Percentiles rank a stretch among this genome's conserved stretches.
phyloP scores from a whole-genome alignment of 352 stramenopile genomes.

The Phytophthora idaei region DNA sequence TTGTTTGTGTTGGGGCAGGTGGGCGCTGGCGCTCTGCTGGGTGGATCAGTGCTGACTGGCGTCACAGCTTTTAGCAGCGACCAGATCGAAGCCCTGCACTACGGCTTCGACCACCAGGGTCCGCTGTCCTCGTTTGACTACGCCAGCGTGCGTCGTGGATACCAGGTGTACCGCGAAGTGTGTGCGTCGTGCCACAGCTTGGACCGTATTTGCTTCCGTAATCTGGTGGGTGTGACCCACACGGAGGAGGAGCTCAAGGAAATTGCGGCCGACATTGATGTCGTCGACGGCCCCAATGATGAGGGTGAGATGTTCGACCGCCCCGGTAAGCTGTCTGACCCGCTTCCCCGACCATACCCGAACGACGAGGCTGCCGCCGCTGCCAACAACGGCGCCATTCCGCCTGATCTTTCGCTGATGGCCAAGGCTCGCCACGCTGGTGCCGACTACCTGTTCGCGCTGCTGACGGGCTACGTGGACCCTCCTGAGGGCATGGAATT shows the following conservation, averaged over 20 bases:
- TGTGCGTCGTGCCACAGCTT: conserved; percentile 98
- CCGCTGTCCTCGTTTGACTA: conserved; percentile 91
- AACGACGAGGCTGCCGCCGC: conserved; percentile 98
- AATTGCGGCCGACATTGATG: conserved; percentile 94
- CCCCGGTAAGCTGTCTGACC: conserved; percentile 96
- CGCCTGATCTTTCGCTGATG: conserved; percentile 98
- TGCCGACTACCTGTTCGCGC: conserved; percentile 97
- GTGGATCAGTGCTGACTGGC: conserved; percentile 78
- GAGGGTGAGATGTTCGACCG: conserved; percentile 99
- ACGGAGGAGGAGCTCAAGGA: conserved; percentile 92
- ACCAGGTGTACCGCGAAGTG: conserved; percentile 99
- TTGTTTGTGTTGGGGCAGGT: conserved; percentile 46
- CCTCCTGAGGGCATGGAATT: conserved; percentile 91
- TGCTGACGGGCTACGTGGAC: conserved; percentile 98
- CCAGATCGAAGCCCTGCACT: conserved; percentile 86
- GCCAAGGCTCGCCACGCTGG: conserved; percentile 96
- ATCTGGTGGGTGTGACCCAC: conserved; percentile 98
- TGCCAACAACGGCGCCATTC: conserved; percentile 97
- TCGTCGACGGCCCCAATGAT: conserved; percentile 97
- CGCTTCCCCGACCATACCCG: conserved; percentile 95
- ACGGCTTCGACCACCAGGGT: conserved; percentile 90
- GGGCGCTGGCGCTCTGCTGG: conserved; percentile 68
- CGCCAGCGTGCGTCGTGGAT: conserved; percentile 95
- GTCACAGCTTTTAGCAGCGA: conserved; percentile 86
- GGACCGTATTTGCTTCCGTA: conserved; percentile 97